phyloP scores from a whole-genome alignment of 352 stramenopile species.

The Pythium aristosporum region DNA sequence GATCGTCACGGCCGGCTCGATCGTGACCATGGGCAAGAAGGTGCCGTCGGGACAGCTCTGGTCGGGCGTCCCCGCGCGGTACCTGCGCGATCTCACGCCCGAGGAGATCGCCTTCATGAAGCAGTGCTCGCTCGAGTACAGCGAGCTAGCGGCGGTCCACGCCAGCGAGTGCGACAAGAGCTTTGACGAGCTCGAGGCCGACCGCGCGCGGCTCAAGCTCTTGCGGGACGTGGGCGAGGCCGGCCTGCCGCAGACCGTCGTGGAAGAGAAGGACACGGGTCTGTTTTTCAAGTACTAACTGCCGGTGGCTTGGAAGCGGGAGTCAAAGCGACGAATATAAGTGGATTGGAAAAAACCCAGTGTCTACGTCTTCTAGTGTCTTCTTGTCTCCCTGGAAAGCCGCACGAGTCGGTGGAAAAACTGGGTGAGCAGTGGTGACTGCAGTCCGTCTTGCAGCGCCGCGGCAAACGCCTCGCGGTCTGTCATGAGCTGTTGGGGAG shows the following conservation, averaged over 20 bases:
- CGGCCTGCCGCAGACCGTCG: slow-evolving; percentile 66
- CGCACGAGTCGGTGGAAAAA: slow-evolving; percentile 70
- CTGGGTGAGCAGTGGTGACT: slow-evolving; percentile 37
- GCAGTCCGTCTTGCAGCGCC: slow-evolving; percentile 23
- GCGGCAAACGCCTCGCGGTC: slow-evolving; percentile 45
- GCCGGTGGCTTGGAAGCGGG: neutral
- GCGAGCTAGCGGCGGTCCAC: slow-evolving; percentile 75
- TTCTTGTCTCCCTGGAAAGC: slow-evolving; percentile 33
- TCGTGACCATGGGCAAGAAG: slow-evolving; percentile 85
- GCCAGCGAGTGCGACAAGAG: slow-evolving; percentile 75
- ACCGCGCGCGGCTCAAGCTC: slow-evolving; percentile 76
- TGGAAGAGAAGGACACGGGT: slow-evolving; percentile 73
- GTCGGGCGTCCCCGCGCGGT: slow-evolving; percentile 81
- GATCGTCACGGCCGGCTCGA: slow-evolving; percentile 89
- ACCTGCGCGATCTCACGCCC: slow-evolving; percentile 80
- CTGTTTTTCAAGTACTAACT: slow-evolving; percentile 91
- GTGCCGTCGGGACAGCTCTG: slow-evolving; percentile 90
- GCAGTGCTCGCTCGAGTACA: slow-evolving; percentile 86
- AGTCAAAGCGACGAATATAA: neutral
- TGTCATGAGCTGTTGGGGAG: slow-evolving; percentile 44
- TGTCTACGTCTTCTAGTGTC: slow-evolving; percentile 1
- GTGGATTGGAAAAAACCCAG: neutral
- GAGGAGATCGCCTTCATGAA: slow-evolving; percentile 90
- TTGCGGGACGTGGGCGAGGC: slow-evolving; percentile 79
- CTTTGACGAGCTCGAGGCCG: slow-evolving; percentile 80